Evolutionary conservation across 1,284 basidiomycete genomes (phyloP).

Genomic region (Boletus smithii): DNA sequence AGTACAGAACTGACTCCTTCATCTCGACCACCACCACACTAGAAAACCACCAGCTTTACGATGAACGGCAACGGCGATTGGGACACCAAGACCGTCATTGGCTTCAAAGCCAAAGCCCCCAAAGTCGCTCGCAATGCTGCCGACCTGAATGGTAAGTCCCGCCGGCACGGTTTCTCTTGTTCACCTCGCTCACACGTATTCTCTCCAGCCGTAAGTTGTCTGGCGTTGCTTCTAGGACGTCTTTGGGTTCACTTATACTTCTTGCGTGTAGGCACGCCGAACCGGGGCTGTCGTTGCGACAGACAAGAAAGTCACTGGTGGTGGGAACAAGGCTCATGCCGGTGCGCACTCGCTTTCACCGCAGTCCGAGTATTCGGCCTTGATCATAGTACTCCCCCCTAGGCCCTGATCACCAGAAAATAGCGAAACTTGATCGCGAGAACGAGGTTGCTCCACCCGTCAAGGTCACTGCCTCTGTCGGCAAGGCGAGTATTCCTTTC

Average conservation of each 20-base stretch:
- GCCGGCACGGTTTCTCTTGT: background rate
- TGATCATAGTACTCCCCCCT: background rate
- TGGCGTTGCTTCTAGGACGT: background rate
- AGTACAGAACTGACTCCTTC: too few species aligned
- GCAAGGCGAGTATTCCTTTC: constrained; percentile 55
- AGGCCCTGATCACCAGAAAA: constrained; percentile 91
- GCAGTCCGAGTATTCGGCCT: constrained; percentile 1
- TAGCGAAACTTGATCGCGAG: constrained; percentile 91
- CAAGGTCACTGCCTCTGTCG: constrained; percentile 78
- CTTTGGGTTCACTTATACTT: background rate
- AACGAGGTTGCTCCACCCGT: constrained; percentile 95
- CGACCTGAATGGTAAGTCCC: constrained; percentile 65
- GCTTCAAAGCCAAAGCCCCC: constrained; percentile 63
- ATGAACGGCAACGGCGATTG: constrained; percentile 62
- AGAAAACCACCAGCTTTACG: constrained; percentile 10
- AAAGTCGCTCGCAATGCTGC: constrained; percentile 68
- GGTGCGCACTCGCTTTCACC: constrained; percentile 44
- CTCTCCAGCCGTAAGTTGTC: constrained; percentile 46
- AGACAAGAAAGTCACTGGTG: constrained; percentile 69
- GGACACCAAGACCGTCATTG: constrained; percentile 77
- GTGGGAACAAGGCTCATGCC: constrained; percentile 69
- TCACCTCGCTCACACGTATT: constrained; percentile 9
- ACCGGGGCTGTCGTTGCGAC: constrained; percentile 70
- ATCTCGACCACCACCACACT: constrained; percentile 8
- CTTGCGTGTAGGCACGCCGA: constrained; percentile 56